Conservation (phyloP, 257 asterid species). For the Solanum sparsipilum region DNA sequence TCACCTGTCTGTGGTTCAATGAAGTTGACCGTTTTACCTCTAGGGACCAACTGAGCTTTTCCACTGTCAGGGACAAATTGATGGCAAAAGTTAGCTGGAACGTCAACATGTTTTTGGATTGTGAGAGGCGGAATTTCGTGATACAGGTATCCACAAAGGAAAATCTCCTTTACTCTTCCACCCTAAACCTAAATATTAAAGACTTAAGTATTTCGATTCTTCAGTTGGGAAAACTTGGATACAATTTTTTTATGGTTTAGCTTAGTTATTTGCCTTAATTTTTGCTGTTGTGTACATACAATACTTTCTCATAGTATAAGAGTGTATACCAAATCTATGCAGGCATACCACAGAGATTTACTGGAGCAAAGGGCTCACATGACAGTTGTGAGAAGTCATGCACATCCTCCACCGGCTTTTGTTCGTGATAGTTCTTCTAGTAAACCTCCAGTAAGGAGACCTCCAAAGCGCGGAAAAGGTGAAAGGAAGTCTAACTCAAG, state of each 20-base stretch:
- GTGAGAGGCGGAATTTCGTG: conserved; percentile 89
- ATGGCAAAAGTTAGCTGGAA: conserved; percentile 59
- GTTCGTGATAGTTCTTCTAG: conserved; percentile 15
- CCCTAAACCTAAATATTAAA: too few species aligned
- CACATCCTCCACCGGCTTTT: conserved; percentile 24
- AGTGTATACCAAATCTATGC: conserved; percentile 9
- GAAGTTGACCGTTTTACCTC: conserved; percentile 97
- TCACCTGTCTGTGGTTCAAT: conserved; percentile 92
- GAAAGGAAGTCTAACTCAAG: conserved; percentile 57
- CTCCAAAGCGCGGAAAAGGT: conserved; percentile 47
- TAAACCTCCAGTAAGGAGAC: conserved; percentile 18
- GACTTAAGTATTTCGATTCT: too few species aligned
- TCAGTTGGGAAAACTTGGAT: background rate
- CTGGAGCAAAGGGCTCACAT: conserved; percentile 63
- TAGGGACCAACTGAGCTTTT: conserved; percentile 92
- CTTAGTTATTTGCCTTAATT: background rate
- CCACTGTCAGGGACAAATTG: conserved; percentile 87
- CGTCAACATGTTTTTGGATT: conserved; percentile 80
- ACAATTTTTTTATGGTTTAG: background rate
- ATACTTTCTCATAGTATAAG: background rate
- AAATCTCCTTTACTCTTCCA: background rate
- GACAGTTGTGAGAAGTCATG: conserved; percentile 18
- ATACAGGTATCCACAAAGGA: conserved; percentile 46
- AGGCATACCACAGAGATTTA: conserved; percentile 88
- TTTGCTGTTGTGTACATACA: background rate